Evolutionary conservation across 768 basidiomycete species (phyloP).

Genomic region (Lactarius akahatsu): DNA sequence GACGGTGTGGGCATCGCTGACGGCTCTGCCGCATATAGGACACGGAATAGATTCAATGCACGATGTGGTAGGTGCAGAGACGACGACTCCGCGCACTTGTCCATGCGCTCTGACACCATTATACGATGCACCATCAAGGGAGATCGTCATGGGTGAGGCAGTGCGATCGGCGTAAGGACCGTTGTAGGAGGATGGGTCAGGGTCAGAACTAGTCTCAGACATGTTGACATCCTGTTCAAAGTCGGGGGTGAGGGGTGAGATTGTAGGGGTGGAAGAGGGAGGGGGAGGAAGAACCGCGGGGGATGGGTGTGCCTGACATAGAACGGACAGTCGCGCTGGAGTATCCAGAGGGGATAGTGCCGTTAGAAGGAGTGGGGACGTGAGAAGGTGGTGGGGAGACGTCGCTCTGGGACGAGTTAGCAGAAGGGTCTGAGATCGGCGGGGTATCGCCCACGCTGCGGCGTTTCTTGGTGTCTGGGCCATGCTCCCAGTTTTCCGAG

Average conservation of each 20-base stretch:
- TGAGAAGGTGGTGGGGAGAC: slow-evolving; percentile 6
- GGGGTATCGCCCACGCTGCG: slow-evolving; percentile 30
- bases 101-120: slow-evolving; percentile 10
- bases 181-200: slow-evolving; percentile 4
- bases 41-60: slow-evolving; percentile 23
- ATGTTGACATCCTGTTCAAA: slow-evolving; percentile 26
- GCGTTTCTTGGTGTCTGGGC: slow-evolving; percentile 29
- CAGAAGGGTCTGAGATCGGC: slow-evolving; percentile 16
- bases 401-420: slow-evolving; percentile 23
- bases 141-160: slow-evolving; percentile 28
- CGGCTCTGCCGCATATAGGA: slow-evolving; percentile 25
- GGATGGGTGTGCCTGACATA: slow-evolving; percentile 20
- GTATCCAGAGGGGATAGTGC: slow-evolving; percentile 12
- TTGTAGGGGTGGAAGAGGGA: slow-evolving; percentile 22
- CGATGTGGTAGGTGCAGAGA: slow-evolving; percentile 30
- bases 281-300: slow-evolving; percentile 17
- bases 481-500: slow-evolving; percentile 27
- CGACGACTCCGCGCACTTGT: slow-evolving; percentile 5
- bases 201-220: slow-evolving; percentile 20
- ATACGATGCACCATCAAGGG: slow-evolving; percentile 21
- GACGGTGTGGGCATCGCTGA: slow-evolving; percentile 21
- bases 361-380: slow-evolving; percentile 6
- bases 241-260: slow-evolving; percentile 11
- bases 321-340: slow-evolving; percentile 23
- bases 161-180: slow-evolving; percentile 20